Base-by-base conservation (phyloP, 2,329 filamentous ascomycete species). In the Exserohilum turcica region DNA sequence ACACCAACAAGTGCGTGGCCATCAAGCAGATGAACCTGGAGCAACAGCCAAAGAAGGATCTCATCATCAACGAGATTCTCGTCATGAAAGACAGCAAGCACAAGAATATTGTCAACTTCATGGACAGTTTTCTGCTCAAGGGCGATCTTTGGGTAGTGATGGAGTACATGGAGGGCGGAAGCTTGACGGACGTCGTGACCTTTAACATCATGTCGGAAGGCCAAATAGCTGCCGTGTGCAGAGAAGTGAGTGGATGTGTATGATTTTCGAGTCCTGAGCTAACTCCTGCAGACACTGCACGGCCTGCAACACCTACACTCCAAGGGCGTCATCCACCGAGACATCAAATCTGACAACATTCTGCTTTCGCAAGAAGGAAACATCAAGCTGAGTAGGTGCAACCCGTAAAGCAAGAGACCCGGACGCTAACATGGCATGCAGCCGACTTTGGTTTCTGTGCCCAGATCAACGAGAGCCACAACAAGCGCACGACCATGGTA, bases 21-120 rank as follows among this genome's bases (percentile, higher is more conserved):
- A 97, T 99, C 77, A 99, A 99, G 80, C 94, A 99, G 80, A 99
- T 99, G 94, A 97, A 97, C 64, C 79, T 99, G 50, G 94, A 97
- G 75, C 90, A 97, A 76, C 94, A 99, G 70, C 94, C 94, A 2
- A 97, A 97, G 84, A 99, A 99, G 76, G 94, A 99, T 67, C 80
- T 97, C 43, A 99, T 99, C 69, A 97, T 99, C 77, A 99, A 99
- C 75, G 94, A 99, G 74, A 99, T 99, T 63, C 78, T 99, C 53
- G 94, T 99, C 53, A 99, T 99, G 94, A 96, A 95, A 79, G 94
- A 97, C 69, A 97, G 92, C 80, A 94, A 91, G 53, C 94, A 99
- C 73, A 93, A 92, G 68, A 97, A 97, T 73, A 96, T 99, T 76
- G 94, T 99, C 77, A 99, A 99, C 76, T 99, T 97, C 76, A 93